Conservation (phyloP, 345 rosid genomes). For the Moricandia moricandioides region DNA sequence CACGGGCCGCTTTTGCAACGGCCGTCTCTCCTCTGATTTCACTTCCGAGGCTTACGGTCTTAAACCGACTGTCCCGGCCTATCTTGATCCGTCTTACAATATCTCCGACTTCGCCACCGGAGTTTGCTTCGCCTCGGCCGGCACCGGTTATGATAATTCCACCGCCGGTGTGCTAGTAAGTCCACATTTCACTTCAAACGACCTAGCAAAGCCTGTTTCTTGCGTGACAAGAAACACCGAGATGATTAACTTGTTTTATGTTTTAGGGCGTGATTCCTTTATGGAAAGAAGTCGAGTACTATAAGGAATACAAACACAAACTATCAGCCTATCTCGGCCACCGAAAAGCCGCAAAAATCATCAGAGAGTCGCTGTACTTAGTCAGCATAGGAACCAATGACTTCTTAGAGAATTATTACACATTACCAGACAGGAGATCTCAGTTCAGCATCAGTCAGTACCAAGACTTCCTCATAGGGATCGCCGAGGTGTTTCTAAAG, state of each 20-base stretch:
- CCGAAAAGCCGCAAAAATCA: constrained; percentile 29
- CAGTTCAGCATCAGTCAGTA: constrained; percentile 50
- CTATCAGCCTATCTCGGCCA: constrained; percentile 44
- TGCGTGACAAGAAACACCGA: constrained; percentile 13
- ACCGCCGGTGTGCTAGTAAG: constrained; percentile 60
- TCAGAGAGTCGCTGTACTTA: constrained; percentile 46
- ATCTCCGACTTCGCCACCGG: constrained; percentile 62
- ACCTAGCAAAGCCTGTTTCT: constrained; percentile 4
- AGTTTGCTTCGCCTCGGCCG: constrained; percentile 66
- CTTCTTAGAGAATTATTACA: constrained; percentile 61
- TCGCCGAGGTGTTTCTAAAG: constrained; percentile 43
- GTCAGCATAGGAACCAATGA: constrained; percentile 66
- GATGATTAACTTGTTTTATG: neutral
- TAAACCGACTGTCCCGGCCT: constrained; percentile 53
- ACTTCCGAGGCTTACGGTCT: constrained; percentile 56
- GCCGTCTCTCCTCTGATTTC: constrained; percentile 57
- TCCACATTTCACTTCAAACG: neutral
- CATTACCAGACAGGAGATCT: constrained; percentile 40
- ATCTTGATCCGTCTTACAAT: constrained; percentile 50
- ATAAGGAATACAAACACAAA: constrained; percentile 49
- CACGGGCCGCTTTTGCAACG: constrained; percentile 64
- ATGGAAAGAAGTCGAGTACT: constrained; percentile 59
- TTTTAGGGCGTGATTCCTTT: constrained; percentile 58
- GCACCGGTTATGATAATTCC: constrained; percentile 56
- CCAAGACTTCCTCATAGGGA: constrained; percentile 48